Evolutionary conservation across 164 flowering plant species (phyloP).

Genomic region (Aristolochia fimbriata): DNA sequence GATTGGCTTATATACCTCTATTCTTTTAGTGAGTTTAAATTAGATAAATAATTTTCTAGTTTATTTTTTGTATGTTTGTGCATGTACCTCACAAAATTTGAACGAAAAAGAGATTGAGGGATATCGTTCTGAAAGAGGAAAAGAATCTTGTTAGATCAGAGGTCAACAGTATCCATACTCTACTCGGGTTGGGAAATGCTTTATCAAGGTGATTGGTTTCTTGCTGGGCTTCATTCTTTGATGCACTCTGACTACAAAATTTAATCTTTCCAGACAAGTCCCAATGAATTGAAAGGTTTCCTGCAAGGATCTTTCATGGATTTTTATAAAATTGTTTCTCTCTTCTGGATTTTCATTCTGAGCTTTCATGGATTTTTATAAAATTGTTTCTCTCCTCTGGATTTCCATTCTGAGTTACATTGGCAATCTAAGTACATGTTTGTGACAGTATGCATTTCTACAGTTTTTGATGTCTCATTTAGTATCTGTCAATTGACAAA

Average conservation of each 20-base stretch:
- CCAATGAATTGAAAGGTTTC: too few relatives aligned
- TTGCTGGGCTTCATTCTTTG: neutral
- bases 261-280: too few relatives aligned
- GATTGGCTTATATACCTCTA: neutral
- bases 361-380: too few relatives aligned
- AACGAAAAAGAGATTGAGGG: conserved; percentile 45
- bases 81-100: neutral
- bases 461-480: too few relatives aligned
- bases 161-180: conserved; percentile 36
- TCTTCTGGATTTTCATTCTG: too few relatives aligned
- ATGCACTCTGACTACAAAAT: neutral
- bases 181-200: conserved; percentile 56
- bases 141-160: conserved; percentile 29
- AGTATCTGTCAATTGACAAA: too few relatives aligned
- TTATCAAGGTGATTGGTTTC: conserved; percentile 8
- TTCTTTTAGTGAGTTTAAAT: neutral
- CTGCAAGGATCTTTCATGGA: too few relatives aligned
- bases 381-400: too few relatives aligned
- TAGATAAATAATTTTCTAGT: neutral
- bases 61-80: neutral
- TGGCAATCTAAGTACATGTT: too few relatives aligned
- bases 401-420: too few relatives aligned
- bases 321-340: too few relatives aligned
- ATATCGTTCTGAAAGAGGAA: conserved; percentile 68
- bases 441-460: too few relatives aligned